Evolutionary conservation across 768 basidiomycete species (phyloP), one percentile per base, ranked within the genome.

Genomic region (Boletus sp.): DNA sequence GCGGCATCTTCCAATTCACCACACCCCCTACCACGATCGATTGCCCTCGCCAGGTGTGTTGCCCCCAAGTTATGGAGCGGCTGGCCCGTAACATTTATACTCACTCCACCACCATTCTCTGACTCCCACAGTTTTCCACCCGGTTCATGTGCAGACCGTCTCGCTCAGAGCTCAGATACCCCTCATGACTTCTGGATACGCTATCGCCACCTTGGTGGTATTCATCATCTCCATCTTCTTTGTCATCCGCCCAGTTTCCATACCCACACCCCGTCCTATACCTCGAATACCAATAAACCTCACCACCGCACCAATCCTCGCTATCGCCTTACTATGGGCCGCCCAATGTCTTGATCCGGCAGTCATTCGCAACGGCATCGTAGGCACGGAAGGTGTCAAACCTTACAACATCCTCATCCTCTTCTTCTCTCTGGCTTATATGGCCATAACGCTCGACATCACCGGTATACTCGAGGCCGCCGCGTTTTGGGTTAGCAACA

Each of bases 381-480:
- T 95, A 11, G 88, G 88, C 7, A 76, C 78, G 0, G 85, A 86
- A 55, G 87, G 87, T 4, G 81, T 98, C 25, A 83, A 88, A 60
- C 95, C 95, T 0, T 90, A 94, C 64, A 91, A 97, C 67, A 94
- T 98, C 59, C 82, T 98, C 69, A 90, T 92, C 25, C 74, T 98
- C 1, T 98, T 98, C 73, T 84, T 93, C 62, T 91, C 89, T 3
- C 77, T 97, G 47, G 93, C 94, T 0, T 98, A 98, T 72, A 87
- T 97, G 77, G 85, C 93, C 5, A 87, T 97, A 33, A 91, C 94
- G 0, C 78, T 98, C 40, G 96, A 98, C 64, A 80, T 87, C 9
- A 93, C 93, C 0, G 96, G 96, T 6, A 77, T 94, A 15, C 78
- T 98, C 5, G 83, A 88, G 47, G 87, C 88, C 13, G 84, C 93